Evolutionary conservation across 2,329 filamentous ascomycete species (phyloP), one percentile per base, ranked within the genome.

Genomic region (Fusarium avenaceum): DNA sequence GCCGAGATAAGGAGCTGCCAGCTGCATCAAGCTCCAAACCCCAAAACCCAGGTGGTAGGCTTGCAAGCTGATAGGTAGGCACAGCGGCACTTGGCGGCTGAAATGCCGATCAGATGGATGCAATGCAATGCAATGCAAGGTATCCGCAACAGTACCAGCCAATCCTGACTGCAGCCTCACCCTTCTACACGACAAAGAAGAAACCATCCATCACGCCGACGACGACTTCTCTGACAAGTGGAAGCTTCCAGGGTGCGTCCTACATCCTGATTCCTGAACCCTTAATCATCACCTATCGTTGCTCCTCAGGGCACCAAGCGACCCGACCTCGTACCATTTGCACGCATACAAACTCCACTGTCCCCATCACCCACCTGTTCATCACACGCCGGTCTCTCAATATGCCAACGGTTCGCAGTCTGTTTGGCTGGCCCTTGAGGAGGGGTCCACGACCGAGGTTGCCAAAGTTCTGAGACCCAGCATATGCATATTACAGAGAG

Each of bases 21-120:
- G 19, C 13, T 22, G 8, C 19, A n/a, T 42, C 39, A 42, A 42
- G n/a, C 4, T 14, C 22, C 26, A 46, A 32, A 11, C 17, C 26
- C 20, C n/a, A 22, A 10, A 30, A 30, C 30, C 30, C 33, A 38
- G 15, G 33, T 63, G 57, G 39, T 26, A 53, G 48, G 39, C 49
- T 54, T 53, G 39, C 39, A 53, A 44, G 39, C 49, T 54, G 58
- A 26, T 13, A 54, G 58, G 35, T 28, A 33, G 14, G 30, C 20
- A 47, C 38, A 48, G 54, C 61, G 56, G 69, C 60, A 70, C 63
- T 72, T 65, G 55, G 57, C 54, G 60, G 66, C 59, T 63, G 57
- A 70, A 43, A 49, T 57, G 57, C 49, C 58, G 57, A 64, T 65
- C 44, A 56, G 65, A 67, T 66, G 46, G 65, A 67, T 66, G 46